These are phyloP conservation scores for Arachis hypogaea DNA, from an alignment of 306 rosid genomes.

Conservation along the genomic window DNA sequence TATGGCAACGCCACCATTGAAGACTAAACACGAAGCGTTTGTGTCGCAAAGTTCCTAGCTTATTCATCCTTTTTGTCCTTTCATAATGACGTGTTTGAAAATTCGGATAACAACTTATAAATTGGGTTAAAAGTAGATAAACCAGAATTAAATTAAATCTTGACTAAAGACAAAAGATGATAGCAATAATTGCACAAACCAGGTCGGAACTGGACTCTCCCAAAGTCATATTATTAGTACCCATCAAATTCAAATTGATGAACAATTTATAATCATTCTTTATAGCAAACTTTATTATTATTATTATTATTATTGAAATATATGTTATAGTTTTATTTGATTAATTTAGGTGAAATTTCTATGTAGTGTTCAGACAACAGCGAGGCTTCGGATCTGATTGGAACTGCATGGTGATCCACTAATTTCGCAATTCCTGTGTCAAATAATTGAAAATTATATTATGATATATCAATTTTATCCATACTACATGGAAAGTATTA, in stretches of 20 bases:
- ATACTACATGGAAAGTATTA: constrained; percentile 22
- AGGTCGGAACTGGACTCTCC: constrained; percentile 1
- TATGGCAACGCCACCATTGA: neutral
- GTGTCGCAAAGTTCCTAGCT: neutral
- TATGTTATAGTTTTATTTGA: no score
- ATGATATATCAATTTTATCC: constrained; percentile 1
- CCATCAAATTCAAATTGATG: neutral
- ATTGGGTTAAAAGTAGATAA: neutral
- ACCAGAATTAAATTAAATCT: no score
- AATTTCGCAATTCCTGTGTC: constrained; percentile 5
- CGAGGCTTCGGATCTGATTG: neutral
- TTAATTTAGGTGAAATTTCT: constrained; percentile 9
- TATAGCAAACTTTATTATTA: no score
- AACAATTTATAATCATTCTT: neutral
- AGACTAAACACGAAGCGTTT: neutral
- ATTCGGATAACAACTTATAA: neutral
- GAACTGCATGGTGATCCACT: constrained; percentile 23
- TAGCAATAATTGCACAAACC: neutral
- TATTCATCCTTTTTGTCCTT: neutral
- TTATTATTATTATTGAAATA: no score
- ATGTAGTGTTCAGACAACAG: neutral
- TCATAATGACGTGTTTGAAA: constrained; percentile 11
- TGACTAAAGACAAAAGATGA: neutral
- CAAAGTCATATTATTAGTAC: neutral
- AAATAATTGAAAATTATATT: neutral